These are phyloP conservation scores for Erysimum cheiri DNA, from an alignment of 441 rosid species.

Conservation along the genomic window DNA sequence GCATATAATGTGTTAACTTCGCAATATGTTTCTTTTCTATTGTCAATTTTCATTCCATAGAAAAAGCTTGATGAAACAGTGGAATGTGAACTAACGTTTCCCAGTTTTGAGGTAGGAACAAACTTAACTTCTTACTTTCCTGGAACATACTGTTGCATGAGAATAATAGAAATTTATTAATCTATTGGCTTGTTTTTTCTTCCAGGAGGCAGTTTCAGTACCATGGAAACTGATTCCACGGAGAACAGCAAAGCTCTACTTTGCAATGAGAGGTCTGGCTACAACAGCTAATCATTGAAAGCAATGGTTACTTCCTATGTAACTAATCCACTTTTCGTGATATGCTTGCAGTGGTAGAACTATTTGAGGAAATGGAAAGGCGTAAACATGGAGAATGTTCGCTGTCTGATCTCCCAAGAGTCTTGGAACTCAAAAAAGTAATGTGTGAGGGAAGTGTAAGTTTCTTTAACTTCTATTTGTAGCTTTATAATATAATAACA, in stretches of 20 bases:
- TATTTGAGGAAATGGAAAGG: conserved; percentile 71
- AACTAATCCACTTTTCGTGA: background rate
- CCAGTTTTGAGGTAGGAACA: conserved; percentile 77
- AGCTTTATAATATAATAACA: background rate
- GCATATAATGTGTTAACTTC: background rate
- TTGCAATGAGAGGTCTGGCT: conserved; percentile 75
- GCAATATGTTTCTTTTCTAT: background rate
- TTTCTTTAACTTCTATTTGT: background rate
- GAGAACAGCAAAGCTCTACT: conserved; percentile 73
- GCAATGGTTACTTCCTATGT: background rate
- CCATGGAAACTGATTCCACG: conserved; percentile 73
- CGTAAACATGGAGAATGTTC: conserved; percentile 60
- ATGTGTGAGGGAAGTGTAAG: conserved; percentile 70
- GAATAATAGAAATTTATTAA: background rate
- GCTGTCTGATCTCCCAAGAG: conserved; percentile 60
- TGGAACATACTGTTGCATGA: background rate
- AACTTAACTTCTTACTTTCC: background rate
- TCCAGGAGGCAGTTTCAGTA: conserved; percentile 71
- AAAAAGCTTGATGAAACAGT: conserved; percentile 65
- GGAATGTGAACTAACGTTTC: conserved; percentile 60
- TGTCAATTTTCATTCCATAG: conserved; percentile 46
- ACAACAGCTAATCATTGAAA: conserved; percentile 1
- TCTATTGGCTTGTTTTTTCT: background rate
- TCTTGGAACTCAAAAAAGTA: conserved; percentile 61
- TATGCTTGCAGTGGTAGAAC: conserved; percentile 64